phyloP scores from a whole-genome alignment of 1,284 basidiomycete genomes.

The Anthracocystis setariae region DNA sequence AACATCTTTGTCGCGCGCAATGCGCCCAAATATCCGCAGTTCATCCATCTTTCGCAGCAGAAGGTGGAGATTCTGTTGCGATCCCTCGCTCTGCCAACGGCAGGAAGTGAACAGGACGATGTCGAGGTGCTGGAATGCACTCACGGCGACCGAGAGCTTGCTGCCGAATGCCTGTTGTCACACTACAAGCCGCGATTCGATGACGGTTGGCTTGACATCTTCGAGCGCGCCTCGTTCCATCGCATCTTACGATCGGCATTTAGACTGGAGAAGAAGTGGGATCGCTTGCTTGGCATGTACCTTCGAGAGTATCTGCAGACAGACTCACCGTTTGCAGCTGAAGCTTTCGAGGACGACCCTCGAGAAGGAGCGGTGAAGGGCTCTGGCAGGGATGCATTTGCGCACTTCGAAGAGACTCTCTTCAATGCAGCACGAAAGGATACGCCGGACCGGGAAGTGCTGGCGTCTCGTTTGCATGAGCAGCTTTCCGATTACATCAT shows the following conservation, averaged over 20 bases:
- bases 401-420: slow-evolving; percentile 45
- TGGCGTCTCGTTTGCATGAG: slow-evolving; percentile 40
- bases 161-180: slow-evolving; percentile 93
- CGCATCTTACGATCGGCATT: slow-evolving; percentile 86
- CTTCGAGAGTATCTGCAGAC: slow-evolving; percentile 30
- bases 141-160: slow-evolving; percentile 91
- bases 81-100: slow-evolving; percentile 81
- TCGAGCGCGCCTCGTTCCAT: slow-evolving; percentile 87
- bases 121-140: slow-evolving; percentile 69
- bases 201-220: slow-evolving; percentile 76
- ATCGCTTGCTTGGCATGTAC: slow-evolving; percentile 57
- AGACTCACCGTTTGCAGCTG: not conserved
- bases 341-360: not conserved
- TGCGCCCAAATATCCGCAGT: slow-evolving; percentile 94
- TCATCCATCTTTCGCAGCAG: slow-evolving; percentile 77
- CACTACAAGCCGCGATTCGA: slow-evolving; percentile 84
- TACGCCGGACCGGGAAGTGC: slow-evolving; percentile 5
- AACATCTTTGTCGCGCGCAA: slow-evolving; percentile 97
- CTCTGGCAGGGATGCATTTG: slow-evolving; percentile 24
- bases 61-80: slow-evolving; percentile 81
- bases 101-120: slow-evolving; percentile 69
- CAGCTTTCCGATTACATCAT: slow-evolving; percentile 31
- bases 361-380: not conserved
- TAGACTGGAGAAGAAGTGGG: slow-evolving; percentile 80
- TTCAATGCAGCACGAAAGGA: slow-evolving; percentile 32